phyloP scores from a whole-genome alignment of 1,284 basidiomycete genomes.

The Takashimella koratensis region DNA sequence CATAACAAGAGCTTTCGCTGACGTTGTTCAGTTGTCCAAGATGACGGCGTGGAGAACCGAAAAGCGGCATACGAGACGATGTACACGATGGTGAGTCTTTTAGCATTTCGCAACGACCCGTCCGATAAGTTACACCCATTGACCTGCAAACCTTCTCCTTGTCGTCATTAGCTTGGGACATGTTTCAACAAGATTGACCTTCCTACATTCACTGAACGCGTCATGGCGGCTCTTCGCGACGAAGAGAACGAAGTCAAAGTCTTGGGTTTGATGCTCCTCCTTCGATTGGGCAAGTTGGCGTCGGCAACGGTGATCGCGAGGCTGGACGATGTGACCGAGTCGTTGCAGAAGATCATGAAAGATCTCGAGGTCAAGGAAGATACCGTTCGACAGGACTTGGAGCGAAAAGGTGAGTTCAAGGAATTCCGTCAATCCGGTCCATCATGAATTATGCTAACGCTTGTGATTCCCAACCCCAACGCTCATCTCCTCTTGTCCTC shows the following conservation, averaged over 20 bases:
- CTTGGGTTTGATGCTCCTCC: conserved; percentile 90
- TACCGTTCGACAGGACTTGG: conserved; percentile 94
- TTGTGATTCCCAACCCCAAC: conserved; percentile 19
- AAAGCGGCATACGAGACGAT: conserved; percentile 97
- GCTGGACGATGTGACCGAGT: conserved; percentile 78
- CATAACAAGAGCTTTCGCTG: conserved; percentile 2
- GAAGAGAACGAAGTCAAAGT: conserved; percentile 98
- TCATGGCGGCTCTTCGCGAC: conserved; percentile 80
- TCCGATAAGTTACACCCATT: no score
- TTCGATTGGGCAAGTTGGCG: conserved; percentile 80
- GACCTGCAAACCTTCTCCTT: no score
- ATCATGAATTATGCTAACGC: no score
- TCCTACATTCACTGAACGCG: conserved; percentile 73
- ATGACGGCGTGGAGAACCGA: conserved; percentile 52
- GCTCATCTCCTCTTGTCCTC: conserved; percentile 7
- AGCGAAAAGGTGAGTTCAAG: conserved; percentile 60
- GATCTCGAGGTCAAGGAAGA: conserved; percentile 85
- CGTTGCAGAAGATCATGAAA: conserved; percentile 84
- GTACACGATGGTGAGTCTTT: conserved; percentile 70
- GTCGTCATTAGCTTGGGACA: conserved; percentile 65
- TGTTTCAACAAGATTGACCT: conserved; percentile 81
- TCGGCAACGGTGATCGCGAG: conserved; percentile 75
- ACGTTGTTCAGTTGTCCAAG: conserved; percentile 33
- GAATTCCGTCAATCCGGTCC: no score
- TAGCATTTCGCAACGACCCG: no score